These are phyloP conservation scores for Penicillium hesseltinei DNA, from an alignment of 2,329 filamentous ascomycete species.

Conservation along the genomic window DNA sequence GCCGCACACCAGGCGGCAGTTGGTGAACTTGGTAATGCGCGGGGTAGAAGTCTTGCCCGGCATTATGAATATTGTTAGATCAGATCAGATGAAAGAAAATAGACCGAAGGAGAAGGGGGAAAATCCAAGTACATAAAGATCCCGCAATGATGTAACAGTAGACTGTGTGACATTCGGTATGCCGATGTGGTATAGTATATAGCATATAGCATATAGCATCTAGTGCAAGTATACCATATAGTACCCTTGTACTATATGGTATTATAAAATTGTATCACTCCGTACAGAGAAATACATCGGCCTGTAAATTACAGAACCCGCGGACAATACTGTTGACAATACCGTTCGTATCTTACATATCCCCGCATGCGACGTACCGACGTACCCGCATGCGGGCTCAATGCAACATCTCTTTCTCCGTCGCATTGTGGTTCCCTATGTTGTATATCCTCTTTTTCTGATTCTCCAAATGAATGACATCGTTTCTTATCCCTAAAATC, in stretches of 20 bases:
- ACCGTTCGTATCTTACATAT: too few species aligned
- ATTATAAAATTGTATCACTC: too few species aligned
- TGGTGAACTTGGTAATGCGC: conserved; percentile 80
- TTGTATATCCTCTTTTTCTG: background rate
- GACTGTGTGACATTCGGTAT: conserved; percentile 23
- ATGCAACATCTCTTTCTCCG: background rate
- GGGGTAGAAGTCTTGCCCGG: conserved; percentile 36
- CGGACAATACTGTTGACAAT: too few species aligned
- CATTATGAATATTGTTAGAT: conserved; percentile 27
- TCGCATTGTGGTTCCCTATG: background rate
- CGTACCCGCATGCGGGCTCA: too few species aligned
- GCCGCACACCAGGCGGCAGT: conserved; percentile 73
- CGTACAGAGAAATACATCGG: too few species aligned
- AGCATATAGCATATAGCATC: background rate
- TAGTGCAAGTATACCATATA: too few species aligned
- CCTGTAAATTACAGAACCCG: too few species aligned
- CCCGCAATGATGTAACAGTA: conserved; percentile 21
- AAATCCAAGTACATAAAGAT: conserved; percentile 7
- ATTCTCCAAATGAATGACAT: background rate
- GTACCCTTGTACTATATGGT: too few species aligned
- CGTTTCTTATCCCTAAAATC: background rate
- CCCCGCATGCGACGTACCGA: too few species aligned
- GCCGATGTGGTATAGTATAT: conserved; percentile 19
- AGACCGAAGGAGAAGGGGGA: background rate
- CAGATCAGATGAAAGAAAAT: background rate